These are phyloP conservation scores for Pleurozium schreberi DNA, from an alignment of 225 moss, liverwort and hornwort genomes.

Conservation along the genomic window DNA sequence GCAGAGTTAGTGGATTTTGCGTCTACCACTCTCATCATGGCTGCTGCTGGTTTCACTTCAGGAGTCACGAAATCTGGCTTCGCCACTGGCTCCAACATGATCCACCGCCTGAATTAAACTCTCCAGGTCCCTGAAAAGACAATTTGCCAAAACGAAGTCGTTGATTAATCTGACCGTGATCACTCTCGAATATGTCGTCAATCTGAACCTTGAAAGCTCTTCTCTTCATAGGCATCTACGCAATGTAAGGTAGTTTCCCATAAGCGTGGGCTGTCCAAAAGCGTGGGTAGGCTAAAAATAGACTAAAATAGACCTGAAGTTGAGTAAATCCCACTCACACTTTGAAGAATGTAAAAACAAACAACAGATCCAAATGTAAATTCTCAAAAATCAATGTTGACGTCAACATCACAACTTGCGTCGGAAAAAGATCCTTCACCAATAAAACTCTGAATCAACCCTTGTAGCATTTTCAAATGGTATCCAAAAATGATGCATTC, in stretches of 20 bases:
- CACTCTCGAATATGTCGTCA: background rate
- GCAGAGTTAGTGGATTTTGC: background rate
- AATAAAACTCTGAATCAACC: background rate
- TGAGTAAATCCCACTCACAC: background rate
- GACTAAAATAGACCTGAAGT: background rate
- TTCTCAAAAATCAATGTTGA: no score
- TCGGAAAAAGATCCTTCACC: background rate
- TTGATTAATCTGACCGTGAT: background rate
- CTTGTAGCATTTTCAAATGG: background rate
- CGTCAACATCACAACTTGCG: background rate
- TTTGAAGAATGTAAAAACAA: background rate
- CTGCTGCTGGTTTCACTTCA: conserved; percentile 10
- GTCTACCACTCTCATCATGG: conserved; percentile 2
- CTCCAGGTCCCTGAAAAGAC: conserved; percentile 6
- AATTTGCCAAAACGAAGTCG: background rate
- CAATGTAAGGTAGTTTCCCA: background rate
- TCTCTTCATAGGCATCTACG: background rate
- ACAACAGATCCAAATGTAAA: no score
- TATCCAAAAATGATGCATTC: background rate
- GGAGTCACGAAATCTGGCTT: conserved; percentile 14
- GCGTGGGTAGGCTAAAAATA: background rate
- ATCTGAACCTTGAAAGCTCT: background rate
- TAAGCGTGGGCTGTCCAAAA: background rate
- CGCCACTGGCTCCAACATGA: conserved; percentile 29
- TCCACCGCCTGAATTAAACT: conserved; percentile 1